Conservation (phyloP, 1,139 yeast genomes). For the Lodderomyces beijingensis region DNA sequence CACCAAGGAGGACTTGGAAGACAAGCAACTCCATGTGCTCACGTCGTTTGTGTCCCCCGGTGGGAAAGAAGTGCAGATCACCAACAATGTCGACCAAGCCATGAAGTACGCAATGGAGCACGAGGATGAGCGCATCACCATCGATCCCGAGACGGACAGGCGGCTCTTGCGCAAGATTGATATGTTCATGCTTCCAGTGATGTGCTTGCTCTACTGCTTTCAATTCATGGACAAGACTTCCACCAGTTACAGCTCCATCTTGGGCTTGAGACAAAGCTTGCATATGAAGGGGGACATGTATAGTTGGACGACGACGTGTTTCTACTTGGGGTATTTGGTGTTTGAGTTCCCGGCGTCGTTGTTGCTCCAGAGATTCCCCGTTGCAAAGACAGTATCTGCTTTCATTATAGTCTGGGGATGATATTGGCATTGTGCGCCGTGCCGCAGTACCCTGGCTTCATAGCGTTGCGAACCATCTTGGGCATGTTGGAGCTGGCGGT, state of each 20-base stretch:
- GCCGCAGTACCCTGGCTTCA: constrained; percentile 27
- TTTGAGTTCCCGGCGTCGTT: constrained; percentile 40
- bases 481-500: constrained; percentile 54
- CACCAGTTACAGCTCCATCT: constrained; percentile 54
- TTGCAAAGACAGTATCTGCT: constrained; percentile 21
- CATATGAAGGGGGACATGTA: constrained; percentile 49
- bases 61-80: constrained; percentile 25
- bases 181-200: constrained; percentile 47
- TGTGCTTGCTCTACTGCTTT: constrained; percentile 51
- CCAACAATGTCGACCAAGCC: constrained; percentile 34
- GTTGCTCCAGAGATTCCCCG: constrained; percentile 33
- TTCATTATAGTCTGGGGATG: constrained; percentile 26
- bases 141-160: constrained; percentile 16
- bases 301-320: constrained; percentile 56
- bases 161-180: constrained; percentile 47
- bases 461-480: constrained; percentile 29
- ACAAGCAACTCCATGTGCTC: constrained; percentile 15
- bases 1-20: constrained; percentile 7
- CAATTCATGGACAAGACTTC: constrained; percentile 70
- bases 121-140: constrained; percentile 14
- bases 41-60: constrained; percentile 23
- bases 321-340: constrained; percentile 39
- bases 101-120: constrained; percentile 22
- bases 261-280: constrained; percentile 49
- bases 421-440: constrained; percentile 25